Evolutionary conservation across 108 stramenopile genomes (phyloP), one percentile per base, ranked within the genome.

Genomic region (Schizochytrium sp.): DNA sequence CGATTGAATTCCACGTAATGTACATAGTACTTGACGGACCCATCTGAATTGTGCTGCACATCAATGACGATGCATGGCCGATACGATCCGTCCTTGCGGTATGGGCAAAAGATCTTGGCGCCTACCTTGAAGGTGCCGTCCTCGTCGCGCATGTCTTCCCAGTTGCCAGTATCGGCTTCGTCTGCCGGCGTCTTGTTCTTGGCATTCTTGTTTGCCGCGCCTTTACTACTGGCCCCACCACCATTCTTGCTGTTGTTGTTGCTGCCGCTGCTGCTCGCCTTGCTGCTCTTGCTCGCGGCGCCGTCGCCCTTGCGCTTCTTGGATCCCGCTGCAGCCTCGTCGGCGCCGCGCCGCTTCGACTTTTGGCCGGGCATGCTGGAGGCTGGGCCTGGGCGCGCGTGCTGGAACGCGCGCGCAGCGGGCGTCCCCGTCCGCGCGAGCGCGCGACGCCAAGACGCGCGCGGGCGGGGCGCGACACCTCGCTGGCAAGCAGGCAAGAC

Each of bases 1-100:
- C 89, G 89, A 23, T 89, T 89, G 28, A 83, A 83, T 23, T 83
- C 76, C 12, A 83, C 51, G n/a, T 53, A 83, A 45, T 83, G 76
- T 16, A 83, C 76, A 34, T 83, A 83, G 28, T 83, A 83, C 25
- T 53, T 83, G 48, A 83, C 76, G n/a, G 45, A 21, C 48, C 76
- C 76, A 4, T 83, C 76, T 6, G 45, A 6, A 18, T 47, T 53
- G n/a, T 23, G 19, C 76, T 83, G 45, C 6, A n/a, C 16, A 8
- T 83, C 76, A 34, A 83, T 83, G 25, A 83, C 51, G 19, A 53
- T 45, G 28, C 76, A 83, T 6, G 51, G 51, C 45, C 76, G 76
- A 23, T 53, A 83, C 48, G 48, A 25, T 1, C 76, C 76, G 76
- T 83, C 76, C 48, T 53, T 53, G 48, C 48, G 48, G 51, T 83